Evolutionary conservation across 768 basidiomycete species (phyloP), one percentile per base, ranked within the genome.

Genomic region (Boletales sp.): DNA sequence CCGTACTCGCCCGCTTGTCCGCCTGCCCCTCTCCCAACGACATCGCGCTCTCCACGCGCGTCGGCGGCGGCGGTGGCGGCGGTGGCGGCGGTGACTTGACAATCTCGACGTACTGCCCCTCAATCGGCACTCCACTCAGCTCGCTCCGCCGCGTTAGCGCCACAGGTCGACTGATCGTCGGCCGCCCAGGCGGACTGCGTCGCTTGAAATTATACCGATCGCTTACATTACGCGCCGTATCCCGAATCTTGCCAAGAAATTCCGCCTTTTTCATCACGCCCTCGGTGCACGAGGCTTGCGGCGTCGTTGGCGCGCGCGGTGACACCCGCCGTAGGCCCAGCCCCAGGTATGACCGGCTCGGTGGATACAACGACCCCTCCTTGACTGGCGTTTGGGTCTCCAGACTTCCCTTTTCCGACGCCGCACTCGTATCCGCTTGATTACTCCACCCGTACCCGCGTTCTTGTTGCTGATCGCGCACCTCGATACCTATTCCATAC

Each of bases 241-340:
- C 74, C 53, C 72, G 78, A 38, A 89, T 74, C 62, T 72, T 77
- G n/a, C 75, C 74, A 45, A 88, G 56, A 59, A 89, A 88, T 60
- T 87, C 84, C 15, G 71, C 74, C 64, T 88, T 90, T 62, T 76
- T 83, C 77, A 87, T 82, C 35, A 84, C 73, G 9, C 75, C 78
- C 8, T 83, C 76, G 49, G 74, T 44, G 43, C 64, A 68, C 30
- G 61, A 62, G 3, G 58, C 60, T 29, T 69, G 59, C 55, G 65
- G 51, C 38, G 71, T 77, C 13, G 74, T 71, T 46, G 76, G 79
- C 38, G 68, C 75, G 8, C 71, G 72, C 40, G 76, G 78, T 18
- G 70, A 64, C 18, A 79, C 72, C 5, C 81, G 75, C 46, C 74
- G 74, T 31, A 84, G 68, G 7, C 76, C 82, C 34, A 83, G 68